Base-by-base conservation (phyloP, 495 filamentous ascomycete genomes). In the Amorphotheca resinae region DNA sequence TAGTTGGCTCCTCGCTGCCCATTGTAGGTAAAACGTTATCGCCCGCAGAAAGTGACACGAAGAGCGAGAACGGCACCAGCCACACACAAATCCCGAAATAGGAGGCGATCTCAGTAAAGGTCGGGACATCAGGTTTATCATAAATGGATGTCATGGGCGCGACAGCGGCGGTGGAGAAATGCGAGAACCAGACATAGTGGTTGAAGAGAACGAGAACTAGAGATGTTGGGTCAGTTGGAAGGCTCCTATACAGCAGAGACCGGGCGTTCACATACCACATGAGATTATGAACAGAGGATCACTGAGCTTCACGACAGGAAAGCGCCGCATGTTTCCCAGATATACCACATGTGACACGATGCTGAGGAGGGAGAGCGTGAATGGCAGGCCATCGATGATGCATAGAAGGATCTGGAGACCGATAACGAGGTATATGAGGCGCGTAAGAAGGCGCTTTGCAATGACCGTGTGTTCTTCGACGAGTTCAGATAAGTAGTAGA, bases 21-120 rank as follows among this genome's bases (percentile, higher is more conserved):
- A 93, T 95, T 35, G 77, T 88, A 2, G 91, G 91, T 45, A 98
- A 65, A 9, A 96, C 82, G 59, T 96, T 95, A 51, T 98, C 91
- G 33, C 86, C 82, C 1, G 91, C 93, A 14, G 82, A 89, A 14
- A 98, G 64, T 41, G 80, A 87, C 22, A 98, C 89, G 55, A 98
- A 98, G 26, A 98, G 72, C 20, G 88, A 79, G 61, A 98, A 98
- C 0, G 91, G 91, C 1, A 95, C 82, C 9, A 98, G 71, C 91
- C 91, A 98, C 11, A 98, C 86, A 58, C 86, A 95, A 7, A 98
- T 68, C 3, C 91, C 91, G 55, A 98, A 98, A 59, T 89, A 98
- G 1, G 85, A 89, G 0, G 89, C 87, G 31, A 98, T 87, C 61
- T 96, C 87, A 8, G 87, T 88, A 61, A 98, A 98, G 25, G 75